Evolutionary conservation across 257 asterid genomes (phyloP).

Genomic region (Fraxinus quadrangulata): DNA sequence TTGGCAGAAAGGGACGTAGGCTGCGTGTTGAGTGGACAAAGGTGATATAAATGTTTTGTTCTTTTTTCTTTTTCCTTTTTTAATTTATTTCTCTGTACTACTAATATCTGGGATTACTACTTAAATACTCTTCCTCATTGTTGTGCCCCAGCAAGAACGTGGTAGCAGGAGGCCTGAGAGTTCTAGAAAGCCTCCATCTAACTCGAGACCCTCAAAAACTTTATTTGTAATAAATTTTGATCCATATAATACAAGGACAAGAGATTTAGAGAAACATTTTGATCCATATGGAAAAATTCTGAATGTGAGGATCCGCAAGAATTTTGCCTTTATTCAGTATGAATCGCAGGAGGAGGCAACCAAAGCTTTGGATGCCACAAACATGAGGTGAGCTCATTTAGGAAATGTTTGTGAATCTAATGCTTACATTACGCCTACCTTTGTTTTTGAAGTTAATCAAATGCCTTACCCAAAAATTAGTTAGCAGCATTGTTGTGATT

Average conservation of each 20-base stretch:
- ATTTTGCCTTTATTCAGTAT: conserved; percentile 77
- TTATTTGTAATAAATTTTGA: conserved; percentile 84
- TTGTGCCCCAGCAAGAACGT: conserved; percentile 64
- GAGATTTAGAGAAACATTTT: conserved; percentile 76
- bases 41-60: conserved; percentile 35
- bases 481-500: conserved; percentile 4
- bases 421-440: not conserved
- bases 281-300: conserved; percentile 74
- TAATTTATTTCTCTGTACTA: not conserved
- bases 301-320: conserved; percentile 73
- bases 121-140: not conserved
- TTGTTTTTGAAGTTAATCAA: not conserved
- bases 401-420: not conserved
- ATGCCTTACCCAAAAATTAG: not conserved
- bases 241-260: conserved; percentile 65
- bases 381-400: conserved; percentile 54
- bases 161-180: conserved; percentile 48
- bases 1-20: conserved; percentile 79
- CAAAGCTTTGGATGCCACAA: conserved; percentile 75
- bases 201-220: conserved; percentile 62
- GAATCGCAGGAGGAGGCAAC: conserved; percentile 76
- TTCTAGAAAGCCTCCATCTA: conserved; percentile 53
- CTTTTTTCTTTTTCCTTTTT: not conserved
- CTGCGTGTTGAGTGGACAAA: conserved; percentile 94
- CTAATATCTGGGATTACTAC: not conserved